These are phyloP conservation scores for Nemania diffusa DNA, from an alignment of 2,329 filamentous ascomycete genomes.

Conservation along the genomic window DNA sequence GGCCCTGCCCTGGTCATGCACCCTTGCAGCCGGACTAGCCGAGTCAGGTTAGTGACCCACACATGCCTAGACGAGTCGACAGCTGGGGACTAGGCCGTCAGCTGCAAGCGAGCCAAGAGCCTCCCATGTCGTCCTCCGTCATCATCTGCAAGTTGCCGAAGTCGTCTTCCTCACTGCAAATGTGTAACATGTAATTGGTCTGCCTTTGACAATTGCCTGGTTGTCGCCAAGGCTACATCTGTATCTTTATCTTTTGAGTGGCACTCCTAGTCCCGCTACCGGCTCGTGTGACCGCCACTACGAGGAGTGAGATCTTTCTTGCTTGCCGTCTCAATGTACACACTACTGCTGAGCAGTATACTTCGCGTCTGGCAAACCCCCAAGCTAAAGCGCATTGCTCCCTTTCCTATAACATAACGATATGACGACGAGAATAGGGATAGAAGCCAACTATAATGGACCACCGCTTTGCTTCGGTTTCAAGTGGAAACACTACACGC, in stretches of 20 bases:
- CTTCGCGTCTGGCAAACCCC: slow-evolving; percentile 5
- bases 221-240: slow-evolving; percentile 41
- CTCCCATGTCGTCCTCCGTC: slow-evolving; percentile 30
- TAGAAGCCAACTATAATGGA: slow-evolving; percentile 17
- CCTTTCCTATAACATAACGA: slow-evolving; percentile 1
- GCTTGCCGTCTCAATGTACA: background rate
- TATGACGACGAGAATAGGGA: slow-evolving; percentile 3
- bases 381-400: slow-evolving; percentile 6
- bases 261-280: slow-evolving; percentile 29
- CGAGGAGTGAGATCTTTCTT: too few relatives aligned
- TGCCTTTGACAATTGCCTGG: slow-evolving; percentile 39
- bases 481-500: slow-evolving; percentile 37
- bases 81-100: background rate
- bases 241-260: slow-evolving; percentile 35
- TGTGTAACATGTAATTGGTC: slow-evolving; percentile 41
- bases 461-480: slow-evolving; percentile 47
- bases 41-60: slow-evolving; percentile 6
- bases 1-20: background rate
- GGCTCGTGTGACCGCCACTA: slow-evolving; percentile 32
- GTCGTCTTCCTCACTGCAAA: slow-evolving; percentile 31
- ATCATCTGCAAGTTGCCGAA: slow-evolving; percentile 18
- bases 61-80: background rate
- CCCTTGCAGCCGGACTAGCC: background rate
- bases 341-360: slow-evolving; percentile 1
- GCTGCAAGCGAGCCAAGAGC: slow-evolving; percentile 5